These are phyloP conservation scores for Blastomyces gilchristii DNA, from an alignment of 2,329 filamentous ascomycete species.

Conservation along the genomic window DNA sequence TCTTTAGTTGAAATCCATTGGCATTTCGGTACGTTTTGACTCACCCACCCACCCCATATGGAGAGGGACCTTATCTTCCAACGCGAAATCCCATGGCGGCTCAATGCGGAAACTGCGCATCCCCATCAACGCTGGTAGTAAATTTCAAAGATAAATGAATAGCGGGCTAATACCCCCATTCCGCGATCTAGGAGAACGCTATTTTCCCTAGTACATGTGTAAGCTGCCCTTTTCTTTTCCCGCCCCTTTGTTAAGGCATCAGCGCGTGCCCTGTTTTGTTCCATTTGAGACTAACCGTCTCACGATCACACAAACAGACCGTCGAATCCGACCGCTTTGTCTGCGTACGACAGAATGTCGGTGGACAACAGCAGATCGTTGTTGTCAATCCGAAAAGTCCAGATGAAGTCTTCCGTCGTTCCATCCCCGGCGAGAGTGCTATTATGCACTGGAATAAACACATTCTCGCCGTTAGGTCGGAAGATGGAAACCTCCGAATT, in stretches of 20 bases:
- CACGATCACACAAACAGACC: constrained; percentile 49
- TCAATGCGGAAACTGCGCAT: background rate
- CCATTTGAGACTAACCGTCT: constrained; percentile 11
- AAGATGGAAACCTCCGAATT: constrained; percentile 89
- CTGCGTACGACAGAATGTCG: constrained; percentile 90
- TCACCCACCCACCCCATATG: background rate
- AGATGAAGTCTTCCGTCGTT: constrained; percentile 87
- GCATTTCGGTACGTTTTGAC: constrained; percentile 42
- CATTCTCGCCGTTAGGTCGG: constrained; percentile 92
- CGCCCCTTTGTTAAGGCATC: constrained; percentile 9
- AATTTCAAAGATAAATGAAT: constrained; percentile 12
- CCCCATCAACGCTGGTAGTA: constrained; percentile 3
- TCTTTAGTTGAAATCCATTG: constrained; percentile 42
- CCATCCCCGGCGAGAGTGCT: constrained; percentile 98
- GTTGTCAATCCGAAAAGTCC: constrained; percentile 96
- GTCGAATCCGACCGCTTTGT: constrained; percentile 96
- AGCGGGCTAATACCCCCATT: constrained; percentile 17
- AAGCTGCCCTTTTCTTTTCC: constrained; percentile 31
- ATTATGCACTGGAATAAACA: constrained; percentile 98
- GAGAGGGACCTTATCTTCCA: background rate
- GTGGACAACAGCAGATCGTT: constrained; percentile 79
- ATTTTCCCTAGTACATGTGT: constrained; percentile 86
- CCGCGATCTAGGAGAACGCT: constrained; percentile 46
- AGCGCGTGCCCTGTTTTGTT: constrained; percentile 13
- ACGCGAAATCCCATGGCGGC: background rate